Percentiles rank a stretch among this genome's conserved stretches.
These are phyloP conservation scores for Boletus pseudo-olivaceus DNA, from an alignment of 768 basidiomycete genomes.

Conservation along the genomic window DNA sequence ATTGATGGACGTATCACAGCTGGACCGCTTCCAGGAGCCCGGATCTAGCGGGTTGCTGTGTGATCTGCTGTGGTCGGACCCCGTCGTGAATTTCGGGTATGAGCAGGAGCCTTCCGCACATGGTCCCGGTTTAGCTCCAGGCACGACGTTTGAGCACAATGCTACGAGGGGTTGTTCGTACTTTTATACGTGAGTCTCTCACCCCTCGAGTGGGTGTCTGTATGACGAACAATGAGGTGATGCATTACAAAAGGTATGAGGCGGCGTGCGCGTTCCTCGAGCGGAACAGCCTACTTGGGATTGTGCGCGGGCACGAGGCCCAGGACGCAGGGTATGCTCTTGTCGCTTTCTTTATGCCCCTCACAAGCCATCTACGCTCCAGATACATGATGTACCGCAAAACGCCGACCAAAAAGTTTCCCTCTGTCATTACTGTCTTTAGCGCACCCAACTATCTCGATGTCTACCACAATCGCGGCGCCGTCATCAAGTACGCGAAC, in stretches of 20 bases:
- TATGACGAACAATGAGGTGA: not conserved
- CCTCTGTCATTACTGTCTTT: conserved; percentile 97
- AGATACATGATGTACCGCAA: conserved; percentile 94
- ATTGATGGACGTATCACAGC: conserved; percentile 40
- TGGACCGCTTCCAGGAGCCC: conserved; percentile 92
- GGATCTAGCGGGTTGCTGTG: conserved; percentile 89
- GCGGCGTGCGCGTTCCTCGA: conserved; percentile 95
- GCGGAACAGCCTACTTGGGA: conserved; percentile 81
- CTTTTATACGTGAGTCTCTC: conserved; percentile 76
- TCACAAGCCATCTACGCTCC: not conserved
- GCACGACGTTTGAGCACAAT: conserved; percentile 74
- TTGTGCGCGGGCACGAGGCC: conserved; percentile 96
- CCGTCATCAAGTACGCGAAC: conserved; percentile 95
- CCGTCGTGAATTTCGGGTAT: conserved; percentile 82
- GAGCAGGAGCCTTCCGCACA: conserved; percentile 57
- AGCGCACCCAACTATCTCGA: conserved; percentile 98
- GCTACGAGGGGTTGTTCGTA: conserved; percentile 86
- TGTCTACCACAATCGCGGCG: conserved; percentile 95
- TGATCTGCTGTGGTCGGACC: conserved; percentile 96
- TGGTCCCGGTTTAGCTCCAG: conserved; percentile 51
- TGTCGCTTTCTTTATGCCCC: not conserved
- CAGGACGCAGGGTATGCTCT: conserved; percentile 85
- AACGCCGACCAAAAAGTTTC: conserved; percentile 92
- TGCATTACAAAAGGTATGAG: conserved; percentile 54
- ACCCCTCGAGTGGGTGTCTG: not conserved